Percentiles rank a stretch among this genome's conserved stretches.
Evolutionary conservation across 1,284 basidiomycete species (phyloP).

Genomic region (Rhodofomes roseus): DNA sequence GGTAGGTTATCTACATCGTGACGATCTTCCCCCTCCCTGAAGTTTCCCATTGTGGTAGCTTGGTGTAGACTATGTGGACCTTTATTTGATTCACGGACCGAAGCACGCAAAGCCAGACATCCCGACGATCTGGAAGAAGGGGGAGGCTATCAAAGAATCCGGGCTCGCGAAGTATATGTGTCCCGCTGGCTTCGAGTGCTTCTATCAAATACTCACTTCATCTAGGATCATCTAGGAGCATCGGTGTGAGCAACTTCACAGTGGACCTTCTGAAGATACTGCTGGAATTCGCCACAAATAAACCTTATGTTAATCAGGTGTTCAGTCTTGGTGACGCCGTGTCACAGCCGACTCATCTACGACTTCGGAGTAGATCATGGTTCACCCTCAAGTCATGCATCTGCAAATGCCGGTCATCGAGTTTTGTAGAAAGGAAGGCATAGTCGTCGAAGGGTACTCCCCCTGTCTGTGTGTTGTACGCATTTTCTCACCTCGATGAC

Average conservation of each 20-base stretch:
- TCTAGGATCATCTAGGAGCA: constrained; percentile 46
- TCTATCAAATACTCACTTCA: neutral
- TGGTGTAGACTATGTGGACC: constrained; percentile 63
- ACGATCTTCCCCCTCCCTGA: no score
- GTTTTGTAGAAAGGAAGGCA: constrained; percentile 55
- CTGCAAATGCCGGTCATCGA: constrained; percentile 51
- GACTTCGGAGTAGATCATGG: constrained; percentile 40
- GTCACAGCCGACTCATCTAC: neutral
- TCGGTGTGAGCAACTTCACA: constrained; percentile 76
- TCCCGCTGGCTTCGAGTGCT: no score
- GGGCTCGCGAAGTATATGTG: constrained; percentile 53
- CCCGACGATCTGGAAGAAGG: constrained; percentile 57
- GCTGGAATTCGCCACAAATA: constrained; percentile 52
- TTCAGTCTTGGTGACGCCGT: neutral
- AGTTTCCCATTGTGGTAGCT: constrained; percentile 38
- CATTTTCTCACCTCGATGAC: neutral
- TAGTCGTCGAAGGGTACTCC: constrained; percentile 70
- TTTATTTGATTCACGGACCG: constrained; percentile 70
- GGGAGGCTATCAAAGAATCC: constrained; percentile 59
- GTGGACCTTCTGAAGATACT: constrained; percentile 57
- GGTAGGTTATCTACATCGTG: constrained; percentile 11
- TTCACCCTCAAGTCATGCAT: constrained; percentile 73
- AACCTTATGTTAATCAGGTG: constrained; percentile 77
- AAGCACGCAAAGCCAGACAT: constrained; percentile 40
- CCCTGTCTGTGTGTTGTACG: constrained; percentile 15